Evolutionary conservation across 228 moss, liverwort and hornwort species (phyloP).

Genomic region (Sphagnum magellanicum): DNA sequence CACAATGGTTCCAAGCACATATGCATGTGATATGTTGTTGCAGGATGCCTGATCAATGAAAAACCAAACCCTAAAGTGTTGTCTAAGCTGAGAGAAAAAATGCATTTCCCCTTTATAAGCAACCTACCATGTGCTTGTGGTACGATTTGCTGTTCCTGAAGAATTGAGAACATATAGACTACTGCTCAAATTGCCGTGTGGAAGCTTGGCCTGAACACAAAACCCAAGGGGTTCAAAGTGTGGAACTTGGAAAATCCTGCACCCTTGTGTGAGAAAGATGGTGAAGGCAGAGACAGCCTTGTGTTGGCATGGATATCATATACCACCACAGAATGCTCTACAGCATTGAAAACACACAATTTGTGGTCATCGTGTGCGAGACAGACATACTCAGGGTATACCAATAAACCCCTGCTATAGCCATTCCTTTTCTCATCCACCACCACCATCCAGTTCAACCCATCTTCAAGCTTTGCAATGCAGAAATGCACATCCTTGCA

Average conservation of each 20-base stretch:
- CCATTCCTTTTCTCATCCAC: neutral
- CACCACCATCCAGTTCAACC: neutral
- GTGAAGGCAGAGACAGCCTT: neutral
- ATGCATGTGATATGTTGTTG: no score
- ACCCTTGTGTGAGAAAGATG: neutral
- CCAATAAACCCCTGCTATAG: neutral
- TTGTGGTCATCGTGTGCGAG: no score
- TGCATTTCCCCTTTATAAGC: no score
- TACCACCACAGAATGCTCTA: neutral
- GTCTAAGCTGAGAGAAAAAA: no score
- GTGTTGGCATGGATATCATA: neutral
- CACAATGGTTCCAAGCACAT: no score
- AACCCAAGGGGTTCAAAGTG: neutral
- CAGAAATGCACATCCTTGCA: neutral
- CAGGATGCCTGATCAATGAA: no score
- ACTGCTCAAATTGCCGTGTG: neutral
- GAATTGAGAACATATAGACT: no score
- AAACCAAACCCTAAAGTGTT: no score
- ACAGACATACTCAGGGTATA: conserved; percentile 1
- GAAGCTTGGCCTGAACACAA: neutral
- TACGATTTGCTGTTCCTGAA: no score
- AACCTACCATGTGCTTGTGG: no score
- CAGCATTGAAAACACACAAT: conserved; percentile 2
- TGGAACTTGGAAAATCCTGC: neutral
- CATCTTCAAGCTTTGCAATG: conserved; percentile 1